Conservation (phyloP, 2,329 filamentous ascomycete genomes). For the Akanthomyces muscarius region DNA sequence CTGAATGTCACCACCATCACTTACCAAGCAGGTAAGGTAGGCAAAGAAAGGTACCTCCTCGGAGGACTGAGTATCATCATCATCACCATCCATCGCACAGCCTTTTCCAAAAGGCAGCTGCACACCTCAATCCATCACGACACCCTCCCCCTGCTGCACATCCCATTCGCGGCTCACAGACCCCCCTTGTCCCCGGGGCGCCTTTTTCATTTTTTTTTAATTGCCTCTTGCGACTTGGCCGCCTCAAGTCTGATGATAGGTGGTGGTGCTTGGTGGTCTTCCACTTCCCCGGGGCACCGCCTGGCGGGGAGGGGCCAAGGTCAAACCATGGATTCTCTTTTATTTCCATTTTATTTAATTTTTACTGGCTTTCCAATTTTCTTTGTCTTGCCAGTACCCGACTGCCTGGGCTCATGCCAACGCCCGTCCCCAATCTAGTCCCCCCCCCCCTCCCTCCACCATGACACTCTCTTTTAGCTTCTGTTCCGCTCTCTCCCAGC, state of each 20-base stretch:
- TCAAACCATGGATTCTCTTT: background rate
- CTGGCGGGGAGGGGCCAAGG: background rate
- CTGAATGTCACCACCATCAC: too few species aligned
- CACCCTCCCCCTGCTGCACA: conserved; percentile 6
- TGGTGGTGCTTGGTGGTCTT: too few species aligned
- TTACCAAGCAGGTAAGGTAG: background rate
- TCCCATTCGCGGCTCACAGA: conserved; percentile 14
- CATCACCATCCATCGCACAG: background rate
- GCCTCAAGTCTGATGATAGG: background rate
- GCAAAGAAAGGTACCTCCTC: too few species aligned
- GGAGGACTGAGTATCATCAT: background rate
- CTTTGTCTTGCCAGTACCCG: conserved; percentile 13
- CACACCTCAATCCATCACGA: background rate
- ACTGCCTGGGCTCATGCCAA: conserved; percentile 29
- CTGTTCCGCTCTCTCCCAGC: background rate
- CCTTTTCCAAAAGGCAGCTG: background rate
- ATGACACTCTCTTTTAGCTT: background rate
- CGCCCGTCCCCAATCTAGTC: conserved; percentile 30
- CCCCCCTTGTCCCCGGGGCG: background rate
- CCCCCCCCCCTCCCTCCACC: background rate
- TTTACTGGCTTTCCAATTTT: too few species aligned
- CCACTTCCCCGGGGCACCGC: too few species aligned
- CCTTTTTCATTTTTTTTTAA: background rate
- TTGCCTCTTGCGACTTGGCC: background rate
- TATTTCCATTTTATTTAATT: background rate